Percentiles rank a stretch among this genome's conserved stretches.
Evolutionary conservation across 371 early-diverging fungal genomes (phyloP).

Genomic region (Saksenaea vasiformis): DNA sequence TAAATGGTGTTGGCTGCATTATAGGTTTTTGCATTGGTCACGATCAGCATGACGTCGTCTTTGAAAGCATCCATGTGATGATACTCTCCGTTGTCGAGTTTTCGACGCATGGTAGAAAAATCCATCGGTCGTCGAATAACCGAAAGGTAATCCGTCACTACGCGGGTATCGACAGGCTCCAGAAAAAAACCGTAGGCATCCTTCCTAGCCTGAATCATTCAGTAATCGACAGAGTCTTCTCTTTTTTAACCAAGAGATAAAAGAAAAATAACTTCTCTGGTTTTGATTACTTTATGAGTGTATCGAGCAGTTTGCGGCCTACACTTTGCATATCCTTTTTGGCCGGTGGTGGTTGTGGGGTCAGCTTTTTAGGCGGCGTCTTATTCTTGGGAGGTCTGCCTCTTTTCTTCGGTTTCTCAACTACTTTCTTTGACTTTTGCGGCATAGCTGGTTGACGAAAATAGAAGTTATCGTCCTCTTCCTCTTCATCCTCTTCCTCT

Average conservation of each 20-base stretch:
- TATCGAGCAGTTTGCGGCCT: slow-evolving; percentile 52
- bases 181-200: slow-evolving; percentile 80
- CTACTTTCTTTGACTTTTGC: slow-evolving; percentile 11
- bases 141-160: slow-evolving; percentile 77
- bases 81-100: slow-evolving; percentile 55
- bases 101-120: slow-evolving; percentile 66
- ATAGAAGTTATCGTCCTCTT: background rate
- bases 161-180: slow-evolving; percentile 74
- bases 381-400: slow-evolving; percentile 38
- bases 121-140: slow-evolving; percentile 78
- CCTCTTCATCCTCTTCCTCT: slow-evolving; percentile 10
- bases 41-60: slow-evolving; percentile 69
- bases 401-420: slow-evolving; percentile 43
- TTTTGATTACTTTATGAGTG: slow-evolving; percentile 52
- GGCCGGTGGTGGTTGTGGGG: slow-evolving; percentile 29
- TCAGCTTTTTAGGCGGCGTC: slow-evolving; percentile 27
- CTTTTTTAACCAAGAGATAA: background rate
- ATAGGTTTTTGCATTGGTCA: slow-evolving; percentile 72
- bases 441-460: slow-evolving; percentile 6
- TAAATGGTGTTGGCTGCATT: slow-evolving; percentile 79
- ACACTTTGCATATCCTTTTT: slow-evolving; percentile 50
- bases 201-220: slow-evolving; percentile 21
- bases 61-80: slow-evolving; percentile 54
- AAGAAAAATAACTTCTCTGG: background rate
- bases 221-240: background rate